Conservation (phyloP, 768 basidiomycete species). For the Leccinum rimulosum region DNA sequence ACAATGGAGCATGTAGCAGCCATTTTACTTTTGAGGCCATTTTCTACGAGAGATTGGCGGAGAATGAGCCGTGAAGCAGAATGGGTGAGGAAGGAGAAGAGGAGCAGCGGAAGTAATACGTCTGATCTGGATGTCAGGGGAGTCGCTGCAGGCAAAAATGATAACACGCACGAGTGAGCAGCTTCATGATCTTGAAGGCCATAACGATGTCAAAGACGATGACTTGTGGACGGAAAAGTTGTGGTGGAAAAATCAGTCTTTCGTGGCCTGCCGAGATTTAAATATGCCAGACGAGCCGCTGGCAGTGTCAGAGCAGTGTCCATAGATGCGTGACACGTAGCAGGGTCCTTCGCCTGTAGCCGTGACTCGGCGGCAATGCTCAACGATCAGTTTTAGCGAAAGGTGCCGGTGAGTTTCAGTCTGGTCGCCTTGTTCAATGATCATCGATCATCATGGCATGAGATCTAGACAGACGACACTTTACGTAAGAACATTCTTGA, state of each 20-base stretch:
- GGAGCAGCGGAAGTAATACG: constrained; percentile 14
- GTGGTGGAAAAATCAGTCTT: constrained; percentile 12
- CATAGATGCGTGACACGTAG: not conserved
- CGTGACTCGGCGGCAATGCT: too few species aligned
- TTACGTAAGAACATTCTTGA: not conserved
- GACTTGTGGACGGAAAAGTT: constrained; percentile 6
- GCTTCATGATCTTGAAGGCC: constrained; percentile 4
- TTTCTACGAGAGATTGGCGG: constrained; percentile 9
- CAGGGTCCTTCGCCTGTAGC: too few species aligned
- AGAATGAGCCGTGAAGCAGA: constrained; percentile 15
- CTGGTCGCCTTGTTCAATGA: too few species aligned
- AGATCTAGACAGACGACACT: not conserved
- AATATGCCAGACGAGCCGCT: not conserved
- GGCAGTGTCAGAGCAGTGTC: too few species aligned
- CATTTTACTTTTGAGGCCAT: constrained; percentile 18
- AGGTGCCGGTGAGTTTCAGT: too few species aligned
- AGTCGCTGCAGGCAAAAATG: too few species aligned
- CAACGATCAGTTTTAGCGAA: too few species aligned
- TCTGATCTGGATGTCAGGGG: constrained; percentile 8
- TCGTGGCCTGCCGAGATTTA: not conserved
- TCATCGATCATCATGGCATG: too few species aligned
- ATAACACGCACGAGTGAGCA: not conserved
- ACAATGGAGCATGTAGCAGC: constrained; percentile 33
- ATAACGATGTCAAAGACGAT: constrained; percentile 2
- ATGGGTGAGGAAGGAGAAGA: constrained; percentile 18